These are phyloP conservation scores for Otatea glauca DNA, from an alignment of 176 grass and related monocot genomes.

Conservation along the genomic window DNA sequence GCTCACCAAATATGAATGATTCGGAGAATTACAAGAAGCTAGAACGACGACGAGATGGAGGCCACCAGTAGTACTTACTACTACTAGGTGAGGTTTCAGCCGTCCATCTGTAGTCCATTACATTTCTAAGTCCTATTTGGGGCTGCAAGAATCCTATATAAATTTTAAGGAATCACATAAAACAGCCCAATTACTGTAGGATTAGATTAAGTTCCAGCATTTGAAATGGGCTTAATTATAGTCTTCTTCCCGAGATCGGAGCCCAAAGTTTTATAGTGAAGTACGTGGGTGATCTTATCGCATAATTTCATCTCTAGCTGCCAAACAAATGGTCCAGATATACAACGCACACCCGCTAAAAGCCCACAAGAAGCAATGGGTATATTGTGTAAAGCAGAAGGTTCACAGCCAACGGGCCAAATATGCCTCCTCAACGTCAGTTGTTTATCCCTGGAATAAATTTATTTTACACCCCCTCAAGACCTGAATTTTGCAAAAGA, in stretches of 20 bases:
- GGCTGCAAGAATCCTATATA: neutral
- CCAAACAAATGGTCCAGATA: neutral
- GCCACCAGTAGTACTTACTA: too few species aligned
- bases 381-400: too few species aligned
- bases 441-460: too few species aligned
- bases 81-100: too few species aligned
- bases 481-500: too few species aligned
- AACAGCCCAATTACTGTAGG: neutral
- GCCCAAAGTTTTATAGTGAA: neutral
- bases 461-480: too few species aligned
- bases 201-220: neutral
- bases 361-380: too few species aligned
- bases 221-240: neutral
- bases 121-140: too few species aligned
- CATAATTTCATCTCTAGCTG: neutral
- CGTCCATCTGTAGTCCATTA: too few species aligned
- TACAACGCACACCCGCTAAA: neutral
- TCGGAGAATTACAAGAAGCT: neutral
- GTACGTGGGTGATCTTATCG: neutral
- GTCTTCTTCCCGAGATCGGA: neutral
- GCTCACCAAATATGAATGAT: neutral
- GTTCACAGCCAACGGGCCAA: too few species aligned
- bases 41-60: neutral
- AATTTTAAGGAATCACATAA: neutral
- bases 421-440: too few species aligned